Evolutionary conservation across 371 early-diverging fungal species (phyloP).

Genomic region (Mortierella polycephala): DNA sequence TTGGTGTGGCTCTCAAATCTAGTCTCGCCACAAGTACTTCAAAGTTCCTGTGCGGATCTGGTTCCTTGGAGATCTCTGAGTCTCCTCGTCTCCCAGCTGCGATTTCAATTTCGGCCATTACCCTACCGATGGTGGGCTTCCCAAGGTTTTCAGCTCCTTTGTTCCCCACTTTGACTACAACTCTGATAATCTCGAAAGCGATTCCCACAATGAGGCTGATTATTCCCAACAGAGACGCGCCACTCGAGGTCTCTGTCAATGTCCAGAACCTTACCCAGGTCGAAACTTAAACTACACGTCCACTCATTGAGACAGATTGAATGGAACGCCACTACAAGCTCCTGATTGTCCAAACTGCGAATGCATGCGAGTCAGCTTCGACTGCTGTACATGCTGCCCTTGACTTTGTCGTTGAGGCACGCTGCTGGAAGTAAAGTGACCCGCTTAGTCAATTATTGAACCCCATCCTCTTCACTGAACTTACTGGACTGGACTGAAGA

Average conservation of each 20-base stretch:
- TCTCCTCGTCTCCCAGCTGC: background rate
- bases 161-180: background rate
- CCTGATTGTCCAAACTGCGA: too few species aligned
- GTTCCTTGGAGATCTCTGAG: background rate
- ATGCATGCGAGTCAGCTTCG: too few species aligned
- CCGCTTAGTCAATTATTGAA: background rate
- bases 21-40: constrained; percentile 29
- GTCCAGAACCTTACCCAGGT: too few species aligned
- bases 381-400: background rate
- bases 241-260: too few species aligned
- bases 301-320: too few species aligned
- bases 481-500: too few species aligned
- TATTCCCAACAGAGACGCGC: too few species aligned
- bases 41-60: constrained; percentile 9
- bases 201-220: too few species aligned
- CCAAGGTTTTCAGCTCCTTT: background rate
- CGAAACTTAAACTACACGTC: too few species aligned
- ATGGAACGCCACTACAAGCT: too few species aligned
- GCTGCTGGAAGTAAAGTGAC: background rate
- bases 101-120: background rate
- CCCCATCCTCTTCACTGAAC: background rate
- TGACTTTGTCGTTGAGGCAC: background rate
- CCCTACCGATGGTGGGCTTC: background rate
- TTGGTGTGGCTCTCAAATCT: constrained; percentile 47
- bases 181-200: background rate